Conservation (phyloP, 139 green algal species). For the Haematococcus lacustris region DNA sequence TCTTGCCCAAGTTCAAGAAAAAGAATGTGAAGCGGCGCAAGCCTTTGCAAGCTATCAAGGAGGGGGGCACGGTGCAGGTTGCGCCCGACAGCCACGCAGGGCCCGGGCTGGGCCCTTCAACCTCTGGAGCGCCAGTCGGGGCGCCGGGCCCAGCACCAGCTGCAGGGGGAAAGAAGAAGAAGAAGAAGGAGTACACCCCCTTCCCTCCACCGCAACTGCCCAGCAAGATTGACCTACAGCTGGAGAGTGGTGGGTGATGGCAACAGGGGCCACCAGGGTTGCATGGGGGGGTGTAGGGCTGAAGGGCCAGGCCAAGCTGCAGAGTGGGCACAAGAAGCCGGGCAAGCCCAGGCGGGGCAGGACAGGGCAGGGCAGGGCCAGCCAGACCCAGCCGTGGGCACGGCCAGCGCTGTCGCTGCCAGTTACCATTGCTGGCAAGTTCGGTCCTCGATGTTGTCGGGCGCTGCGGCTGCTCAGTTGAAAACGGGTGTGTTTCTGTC, state of each 20-base stretch:
- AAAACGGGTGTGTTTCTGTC: constrained; percentile 10
- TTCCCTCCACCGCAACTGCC: constrained; percentile 92
- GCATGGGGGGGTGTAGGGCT: neutral
- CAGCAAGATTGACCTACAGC: constrained; percentile 80
- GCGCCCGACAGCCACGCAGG: neutral
- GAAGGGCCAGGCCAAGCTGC: neutral
- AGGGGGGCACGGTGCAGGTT: no score
- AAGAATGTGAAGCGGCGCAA: constrained; percentile 89
- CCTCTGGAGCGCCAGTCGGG: neutral
- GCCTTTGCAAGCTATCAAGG: constrained; percentile 8
- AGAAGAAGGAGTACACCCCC: constrained; percentile 87
- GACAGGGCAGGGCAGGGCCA: neutral
- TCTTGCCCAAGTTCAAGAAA: constrained; percentile 99
- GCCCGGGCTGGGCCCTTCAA: no score
- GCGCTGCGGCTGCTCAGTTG: no score
- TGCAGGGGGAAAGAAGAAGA: constrained; percentile 5
- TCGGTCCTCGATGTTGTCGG: neutral
- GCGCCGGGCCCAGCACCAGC: neutral
- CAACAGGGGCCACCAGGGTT: no score
- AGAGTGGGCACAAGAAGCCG: neutral
- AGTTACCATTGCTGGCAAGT: neutral
- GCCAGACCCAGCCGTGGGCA: neutral
- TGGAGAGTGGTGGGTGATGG: constrained; percentile 92
- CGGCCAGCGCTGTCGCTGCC: neutral
- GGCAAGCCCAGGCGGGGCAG: neutral